These are phyloP conservation scores for Tarenaya hassleriana DNA, from an alignment of 345 rosid genomes.

Conservation along the genomic window DNA sequence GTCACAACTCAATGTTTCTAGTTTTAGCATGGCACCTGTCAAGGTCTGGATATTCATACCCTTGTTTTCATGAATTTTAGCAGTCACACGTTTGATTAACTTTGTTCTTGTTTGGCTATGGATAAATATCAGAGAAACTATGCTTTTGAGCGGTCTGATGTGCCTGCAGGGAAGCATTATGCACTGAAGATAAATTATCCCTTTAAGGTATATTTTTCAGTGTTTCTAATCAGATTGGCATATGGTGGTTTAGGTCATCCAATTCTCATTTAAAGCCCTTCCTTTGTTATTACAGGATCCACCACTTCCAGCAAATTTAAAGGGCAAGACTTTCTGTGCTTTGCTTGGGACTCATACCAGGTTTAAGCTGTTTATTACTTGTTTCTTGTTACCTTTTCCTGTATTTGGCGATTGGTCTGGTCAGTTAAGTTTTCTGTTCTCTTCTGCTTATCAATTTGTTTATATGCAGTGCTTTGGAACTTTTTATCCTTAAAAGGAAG, in stretches of 20 bases:
- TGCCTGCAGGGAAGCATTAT: slow-evolving; percentile 77
- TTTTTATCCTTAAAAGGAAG: slow-evolving; percentile 82
- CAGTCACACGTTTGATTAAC: slow-evolving; percentile 6
- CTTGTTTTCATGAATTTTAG: slow-evolving; percentile 8
- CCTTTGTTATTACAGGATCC: slow-evolving; percentile 52
- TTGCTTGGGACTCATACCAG: slow-evolving; percentile 87
- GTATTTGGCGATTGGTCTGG: slow-evolving; percentile 15
- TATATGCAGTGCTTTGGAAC: slow-evolving; percentile 88
- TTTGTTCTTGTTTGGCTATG: slow-evolving; percentile 14
- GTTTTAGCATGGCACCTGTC: slow-evolving; percentile 74
- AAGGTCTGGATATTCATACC: slow-evolving; percentile 58
- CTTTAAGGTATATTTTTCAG: slow-evolving; percentile 59
- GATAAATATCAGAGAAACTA: slow-evolving; percentile 58
- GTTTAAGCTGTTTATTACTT: slow-evolving; percentile 30
- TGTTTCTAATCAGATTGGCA: neutral
- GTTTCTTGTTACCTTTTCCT: slow-evolving; percentile 20
- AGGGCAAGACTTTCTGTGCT: slow-evolving; percentile 72
- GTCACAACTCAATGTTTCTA: slow-evolving; percentile 64
- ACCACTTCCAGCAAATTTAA: slow-evolving; percentile 79
- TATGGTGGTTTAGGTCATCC: neutral
- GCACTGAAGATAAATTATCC: slow-evolving; percentile 87
- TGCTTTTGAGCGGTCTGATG: slow-evolving; percentile 76
- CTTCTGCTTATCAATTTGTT: slow-evolving; percentile 12
- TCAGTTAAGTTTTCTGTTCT: slow-evolving; percentile 13
- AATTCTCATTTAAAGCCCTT: neutral